Conservation (phyloP, 202 grass and related monocot genomes). For the Miscanthus sacchariflorus region DNA sequence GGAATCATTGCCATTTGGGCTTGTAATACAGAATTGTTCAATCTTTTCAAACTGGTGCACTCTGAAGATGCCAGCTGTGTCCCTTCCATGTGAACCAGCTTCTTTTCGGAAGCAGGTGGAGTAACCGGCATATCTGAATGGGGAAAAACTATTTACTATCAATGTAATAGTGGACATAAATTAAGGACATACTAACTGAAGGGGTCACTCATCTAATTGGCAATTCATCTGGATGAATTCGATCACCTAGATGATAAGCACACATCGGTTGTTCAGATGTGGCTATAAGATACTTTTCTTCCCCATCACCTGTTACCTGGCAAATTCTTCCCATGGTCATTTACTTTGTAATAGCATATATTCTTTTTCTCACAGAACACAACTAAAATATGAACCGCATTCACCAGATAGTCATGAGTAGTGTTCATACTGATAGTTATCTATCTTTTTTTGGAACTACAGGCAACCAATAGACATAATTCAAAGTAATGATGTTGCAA, state of each 20-base stretch:
- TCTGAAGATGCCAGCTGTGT: constrained; percentile 94
- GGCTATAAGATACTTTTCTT: neutral
- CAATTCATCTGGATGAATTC: neutral
- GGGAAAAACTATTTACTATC: neutral
- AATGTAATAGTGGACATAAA: neutral
- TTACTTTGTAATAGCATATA: neutral
- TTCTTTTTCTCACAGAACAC: neutral
- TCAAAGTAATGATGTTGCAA: neutral
- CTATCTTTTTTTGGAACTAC: neutral
- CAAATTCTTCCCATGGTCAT: neutral
- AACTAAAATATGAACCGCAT: neutral
- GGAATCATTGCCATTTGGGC: constrained; percentile 78
- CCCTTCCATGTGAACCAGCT: constrained; percentile 89
- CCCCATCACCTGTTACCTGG: neutral
- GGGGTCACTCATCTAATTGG: neutral
- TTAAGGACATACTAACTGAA: neutral
- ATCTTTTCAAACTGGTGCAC: constrained; percentile 98
- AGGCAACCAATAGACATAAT: neutral
- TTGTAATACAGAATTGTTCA: constrained; percentile 90
- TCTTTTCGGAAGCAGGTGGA: constrained; percentile 99
- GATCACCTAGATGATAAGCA: neutral
- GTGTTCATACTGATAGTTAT: neutral
- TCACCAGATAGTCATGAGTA: neutral
- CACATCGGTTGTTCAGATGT: neutral
- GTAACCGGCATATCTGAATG: constrained; percentile 81